phyloP scores from a whole-genome alignment of 345 rosid species.

The Lagerstroemia speciosa region DNA sequence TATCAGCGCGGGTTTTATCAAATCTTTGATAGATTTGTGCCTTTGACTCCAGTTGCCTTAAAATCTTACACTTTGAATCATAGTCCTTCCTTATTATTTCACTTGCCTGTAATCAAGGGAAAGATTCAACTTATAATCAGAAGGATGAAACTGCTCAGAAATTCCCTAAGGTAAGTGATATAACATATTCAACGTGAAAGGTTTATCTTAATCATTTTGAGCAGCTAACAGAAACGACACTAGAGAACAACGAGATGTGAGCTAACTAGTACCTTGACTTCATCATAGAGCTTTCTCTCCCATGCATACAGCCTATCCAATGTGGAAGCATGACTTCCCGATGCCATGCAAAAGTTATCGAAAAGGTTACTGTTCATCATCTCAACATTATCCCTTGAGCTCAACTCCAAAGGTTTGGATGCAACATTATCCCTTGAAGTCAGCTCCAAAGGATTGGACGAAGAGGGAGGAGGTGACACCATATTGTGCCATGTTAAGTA shows the following conservation, averaged over 20 bases:
- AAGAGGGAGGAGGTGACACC: constrained; percentile 67
- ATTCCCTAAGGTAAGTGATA: too few species aligned
- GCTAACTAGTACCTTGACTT: constrained; percentile 64
- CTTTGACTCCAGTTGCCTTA: constrained; percentile 75
- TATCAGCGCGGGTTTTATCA: constrained; percentile 74
- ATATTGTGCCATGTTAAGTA: constrained; percentile 89
- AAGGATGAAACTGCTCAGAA: background rate
- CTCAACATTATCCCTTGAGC: constrained; percentile 49
- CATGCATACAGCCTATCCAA: constrained; percentile 90
- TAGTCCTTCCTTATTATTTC: constrained; percentile 63
- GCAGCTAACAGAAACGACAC: background rate
- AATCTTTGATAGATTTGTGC: constrained; percentile 40
- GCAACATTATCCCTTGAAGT: constrained; percentile 49
- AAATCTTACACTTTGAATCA: constrained; percentile 50
- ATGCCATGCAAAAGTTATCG: constrained; percentile 63
- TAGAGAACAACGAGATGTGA: background rate
- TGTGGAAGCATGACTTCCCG: constrained; percentile 97
- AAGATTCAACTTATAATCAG: background rate
- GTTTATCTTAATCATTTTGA: background rate
- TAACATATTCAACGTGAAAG: too few species aligned
- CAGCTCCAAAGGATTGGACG: constrained; percentile 60
- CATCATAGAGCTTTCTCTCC: constrained; percentile 96
- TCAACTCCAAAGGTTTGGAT: too few species aligned
- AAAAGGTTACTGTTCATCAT: constrained; percentile 45
- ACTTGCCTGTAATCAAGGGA: constrained; percentile 49